Evolutionary conservation across 2,329 filamentous ascomycete species (phyloP).

Genomic region (Trichoderma afroharzianum): DNA sequence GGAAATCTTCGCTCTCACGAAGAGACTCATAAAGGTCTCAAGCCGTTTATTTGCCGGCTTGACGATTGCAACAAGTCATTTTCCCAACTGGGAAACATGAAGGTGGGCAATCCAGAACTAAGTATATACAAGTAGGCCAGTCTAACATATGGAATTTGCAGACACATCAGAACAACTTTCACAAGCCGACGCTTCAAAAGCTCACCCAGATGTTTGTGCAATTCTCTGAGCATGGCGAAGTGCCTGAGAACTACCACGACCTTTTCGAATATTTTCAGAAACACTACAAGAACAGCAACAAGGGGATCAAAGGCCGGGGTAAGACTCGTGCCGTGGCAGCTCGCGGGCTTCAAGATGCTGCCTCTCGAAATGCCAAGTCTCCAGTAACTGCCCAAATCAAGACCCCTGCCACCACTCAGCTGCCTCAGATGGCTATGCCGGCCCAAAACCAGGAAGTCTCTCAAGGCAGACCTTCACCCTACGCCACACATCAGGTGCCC

Average conservation of each 20-base stretch:
- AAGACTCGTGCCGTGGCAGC: constrained; percentile 67
- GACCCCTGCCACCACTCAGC: constrained; percentile 21
- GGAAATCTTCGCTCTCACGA: constrained; percentile 83
- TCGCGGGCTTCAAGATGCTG: constrained; percentile 29
- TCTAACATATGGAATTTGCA: constrained; percentile 31
- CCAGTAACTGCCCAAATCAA: constrained; percentile 23
- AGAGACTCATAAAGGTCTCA: constrained; percentile 72
- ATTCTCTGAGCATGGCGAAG: constrained; percentile 51
- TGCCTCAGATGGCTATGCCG: constrained; percentile 28
- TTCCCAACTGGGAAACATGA: constrained; percentile 86
- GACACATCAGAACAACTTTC: constrained; percentile 94
- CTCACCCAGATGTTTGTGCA: constrained; percentile 68
- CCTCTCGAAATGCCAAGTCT: constrained; percentile 8
- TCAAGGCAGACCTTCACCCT: constrained; percentile 30
- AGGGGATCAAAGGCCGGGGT: constrained; percentile 94
- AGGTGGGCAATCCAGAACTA: constrained; percentile 59
- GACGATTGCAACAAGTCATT: constrained; percentile 85
- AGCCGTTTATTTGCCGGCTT: constrained; percentile 76
- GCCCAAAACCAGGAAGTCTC: constrained; percentile 29
- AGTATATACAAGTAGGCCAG: not conserved
- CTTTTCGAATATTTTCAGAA: constrained; percentile 80
- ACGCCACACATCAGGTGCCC: constrained; percentile 32
- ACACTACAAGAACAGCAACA: constrained; percentile 97
- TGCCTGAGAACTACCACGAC: constrained; percentile 67
- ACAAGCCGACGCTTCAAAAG: constrained; percentile 66